Conservation (phyloP, 148 eudicot species). For the Cornus suecica region DNA sequence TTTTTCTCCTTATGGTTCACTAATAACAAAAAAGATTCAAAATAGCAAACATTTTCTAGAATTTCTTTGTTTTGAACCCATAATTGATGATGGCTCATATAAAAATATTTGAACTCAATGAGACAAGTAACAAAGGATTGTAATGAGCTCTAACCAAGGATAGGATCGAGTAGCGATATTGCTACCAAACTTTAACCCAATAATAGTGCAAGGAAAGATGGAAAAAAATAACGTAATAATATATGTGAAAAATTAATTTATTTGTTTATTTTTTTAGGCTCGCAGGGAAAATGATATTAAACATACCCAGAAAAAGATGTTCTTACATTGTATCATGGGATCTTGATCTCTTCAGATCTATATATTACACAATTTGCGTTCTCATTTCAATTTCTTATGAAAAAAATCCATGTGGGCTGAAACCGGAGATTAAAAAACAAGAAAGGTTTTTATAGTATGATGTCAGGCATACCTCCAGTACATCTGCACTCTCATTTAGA, state of each 20-base stretch:
- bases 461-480: slow-evolving; percentile 29
- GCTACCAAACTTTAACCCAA: no score
- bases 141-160: no score
- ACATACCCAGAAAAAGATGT: not conserved
- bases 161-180: no score
- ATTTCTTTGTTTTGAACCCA: no score
- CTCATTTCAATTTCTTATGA: not conserved
- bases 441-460: not conserved
- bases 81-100: no score
- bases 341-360: not conserved
- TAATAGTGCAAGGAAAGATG: no score
- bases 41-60: no score
- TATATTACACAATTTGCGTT: not conserved
- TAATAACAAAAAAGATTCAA: no score
- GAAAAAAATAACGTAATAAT: not conserved
- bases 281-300: not conserved
- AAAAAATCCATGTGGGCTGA: not conserved
- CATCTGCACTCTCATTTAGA: slow-evolving; percentile 34
- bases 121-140: not conserved
- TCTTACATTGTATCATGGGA: not conserved
- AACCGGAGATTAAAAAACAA: not conserved
- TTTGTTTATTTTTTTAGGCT: not conserved
- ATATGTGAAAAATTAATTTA: not conserved
- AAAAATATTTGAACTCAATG: no score
- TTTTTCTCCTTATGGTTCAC: no score